Conservation (phyloP, 2,329 filamentous ascomycete genomes). For the Trichoderma sp. region DNA sequence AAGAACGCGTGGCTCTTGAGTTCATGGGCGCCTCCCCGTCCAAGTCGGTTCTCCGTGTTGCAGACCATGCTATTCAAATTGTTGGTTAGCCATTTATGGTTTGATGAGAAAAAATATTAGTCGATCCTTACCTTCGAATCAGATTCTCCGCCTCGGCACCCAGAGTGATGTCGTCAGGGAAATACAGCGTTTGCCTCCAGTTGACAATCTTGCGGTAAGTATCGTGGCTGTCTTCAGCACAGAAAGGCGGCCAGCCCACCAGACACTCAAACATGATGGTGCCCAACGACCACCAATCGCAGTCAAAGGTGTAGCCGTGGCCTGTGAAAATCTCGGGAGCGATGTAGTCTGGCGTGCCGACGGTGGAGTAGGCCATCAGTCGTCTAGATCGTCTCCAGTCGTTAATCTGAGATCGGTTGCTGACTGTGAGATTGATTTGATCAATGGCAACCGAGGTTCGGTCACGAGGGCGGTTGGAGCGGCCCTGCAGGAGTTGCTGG, state of each 20-base stretch:
- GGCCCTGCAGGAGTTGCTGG: constrained; percentile 87
- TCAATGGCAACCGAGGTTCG: constrained; percentile 94
- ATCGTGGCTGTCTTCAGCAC: constrained; percentile 94
- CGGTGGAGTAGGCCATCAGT: constrained; percentile 96
- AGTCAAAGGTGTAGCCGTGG: constrained; percentile 93
- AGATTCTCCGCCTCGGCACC: constrained; percentile 88
- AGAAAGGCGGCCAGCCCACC: constrained; percentile 98
- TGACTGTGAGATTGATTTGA: constrained; percentile 97
- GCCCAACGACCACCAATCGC: constrained; percentile 98
- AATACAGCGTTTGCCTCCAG: constrained; percentile 93
- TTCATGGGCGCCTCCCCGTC: constrained; percentile 81
- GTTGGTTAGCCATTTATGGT: background rate
- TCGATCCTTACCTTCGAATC: constrained; percentile 73
- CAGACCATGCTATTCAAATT: constrained; percentile 74
- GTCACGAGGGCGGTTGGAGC: constrained; percentile 72
- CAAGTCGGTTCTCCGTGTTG: constrained; percentile 89
- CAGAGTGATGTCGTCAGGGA: constrained; percentile 91
- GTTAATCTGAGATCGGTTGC: constrained; percentile 96
- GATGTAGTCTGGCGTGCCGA: constrained; percentile 98
- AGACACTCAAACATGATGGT: constrained; percentile 99
- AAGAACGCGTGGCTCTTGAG: constrained; percentile 96
- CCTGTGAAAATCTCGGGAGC: constrained; percentile 97
- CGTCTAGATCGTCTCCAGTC: constrained; percentile 96
- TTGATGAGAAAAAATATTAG: background rate
- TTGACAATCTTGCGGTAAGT: constrained; percentile 99